Evolutionary conservation across 2,329 filamentous ascomycete genomes (phyloP).

Genomic region (Lasiodiplodia theobromae): DNA sequence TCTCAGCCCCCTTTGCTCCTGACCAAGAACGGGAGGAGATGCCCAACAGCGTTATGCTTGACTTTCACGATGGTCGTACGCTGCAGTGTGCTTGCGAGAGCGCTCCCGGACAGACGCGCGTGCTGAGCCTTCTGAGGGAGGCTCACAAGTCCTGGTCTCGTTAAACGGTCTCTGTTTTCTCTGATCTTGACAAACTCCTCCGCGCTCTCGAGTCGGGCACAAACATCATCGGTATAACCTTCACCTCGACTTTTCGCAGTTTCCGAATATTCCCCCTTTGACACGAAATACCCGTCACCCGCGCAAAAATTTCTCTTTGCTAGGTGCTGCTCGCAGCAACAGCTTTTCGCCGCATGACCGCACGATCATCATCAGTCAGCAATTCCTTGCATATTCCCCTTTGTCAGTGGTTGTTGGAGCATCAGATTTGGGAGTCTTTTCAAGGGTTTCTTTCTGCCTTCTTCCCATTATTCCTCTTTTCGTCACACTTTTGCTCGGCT

Average conservation of each 20-base stretch:
- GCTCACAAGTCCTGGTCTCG: constrained; percentile 23
- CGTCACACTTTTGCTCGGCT: constrained; percentile 3
- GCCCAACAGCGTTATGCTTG: constrained; percentile 78
- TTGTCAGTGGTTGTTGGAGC: constrained; percentile 26
- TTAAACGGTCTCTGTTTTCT: neutral
- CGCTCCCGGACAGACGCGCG: constrained; percentile 42
- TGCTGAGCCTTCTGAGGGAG: constrained; percentile 35
- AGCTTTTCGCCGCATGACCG: constrained; percentile 19
- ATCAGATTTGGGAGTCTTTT: constrained; percentile 11
- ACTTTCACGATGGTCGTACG: constrained; percentile 67
- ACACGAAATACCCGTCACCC: constrained; percentile 26
- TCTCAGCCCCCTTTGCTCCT: constrained; percentile 78
- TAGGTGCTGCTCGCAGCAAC: constrained; percentile 5
- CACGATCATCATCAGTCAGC: constrained; percentile 26
- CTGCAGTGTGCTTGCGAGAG: constrained; percentile 65
- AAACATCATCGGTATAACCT: neutral
- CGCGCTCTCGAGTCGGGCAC: neutral
- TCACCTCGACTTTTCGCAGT: constrained; percentile 4
- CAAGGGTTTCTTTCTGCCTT: constrained; percentile 6
- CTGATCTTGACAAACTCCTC: constrained; percentile 1
- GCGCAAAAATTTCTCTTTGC: constrained; percentile 9
- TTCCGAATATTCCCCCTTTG: constrained; percentile 14
- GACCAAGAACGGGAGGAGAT: constrained; percentile 93
- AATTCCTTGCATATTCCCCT: constrained; percentile 28
- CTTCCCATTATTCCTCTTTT: constrained; percentile 2